phyloP scores from a whole-genome alignment of 2,329 filamentous ascomycete species.

The Fusarium sp. region DNA sequence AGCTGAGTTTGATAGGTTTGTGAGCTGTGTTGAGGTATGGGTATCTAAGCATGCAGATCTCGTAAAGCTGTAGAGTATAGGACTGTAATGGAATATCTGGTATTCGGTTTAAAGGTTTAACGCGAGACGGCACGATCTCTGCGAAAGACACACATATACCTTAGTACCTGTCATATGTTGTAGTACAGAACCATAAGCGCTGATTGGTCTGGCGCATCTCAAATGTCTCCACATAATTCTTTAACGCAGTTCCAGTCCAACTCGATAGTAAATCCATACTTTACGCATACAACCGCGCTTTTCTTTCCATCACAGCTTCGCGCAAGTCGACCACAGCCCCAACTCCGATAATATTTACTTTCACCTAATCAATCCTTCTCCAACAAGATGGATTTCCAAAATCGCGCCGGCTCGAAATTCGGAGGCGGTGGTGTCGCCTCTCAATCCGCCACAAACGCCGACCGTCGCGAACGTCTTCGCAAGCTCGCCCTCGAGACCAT shows the following conservation, averaged over 20 bases:
- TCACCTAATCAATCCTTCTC: background rate
- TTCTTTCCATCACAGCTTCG: constrained; percentile 36
- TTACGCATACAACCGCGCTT: constrained; percentile 30
- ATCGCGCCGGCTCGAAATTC: constrained; percentile 96
- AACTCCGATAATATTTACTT: background rate
- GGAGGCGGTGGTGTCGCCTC: constrained; percentile 97
- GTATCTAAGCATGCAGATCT: constrained; percentile 46
- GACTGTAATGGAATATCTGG: fast-evolving
- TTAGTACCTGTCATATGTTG: background rate
- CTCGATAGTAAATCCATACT: background rate
- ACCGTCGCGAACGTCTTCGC: constrained; percentile 95
- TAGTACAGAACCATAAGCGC: background rate
- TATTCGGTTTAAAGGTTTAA: background rate
- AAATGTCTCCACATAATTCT: constrained; percentile 18
- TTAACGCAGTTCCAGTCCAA: constrained; percentile 18
- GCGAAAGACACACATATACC: too few relatives aligned
- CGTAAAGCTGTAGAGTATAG: constrained; percentile 4
- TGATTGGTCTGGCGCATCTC: constrained; percentile 37
- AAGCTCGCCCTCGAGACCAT: constrained; percentile 99
- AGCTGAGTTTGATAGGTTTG: constrained; percentile 57
- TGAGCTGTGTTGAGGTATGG: constrained; percentile 53
- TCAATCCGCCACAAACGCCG: constrained; percentile 91
- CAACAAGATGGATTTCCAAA: constrained; percentile 78
- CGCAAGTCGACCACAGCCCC: constrained; percentile 16
- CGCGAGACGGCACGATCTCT: background rate